Evolutionary conservation across 2,329 filamentous ascomycete species (phyloP), one percentile per base, ranked within the genome.

Genomic region (Pseudocercospora vitis): DNA sequence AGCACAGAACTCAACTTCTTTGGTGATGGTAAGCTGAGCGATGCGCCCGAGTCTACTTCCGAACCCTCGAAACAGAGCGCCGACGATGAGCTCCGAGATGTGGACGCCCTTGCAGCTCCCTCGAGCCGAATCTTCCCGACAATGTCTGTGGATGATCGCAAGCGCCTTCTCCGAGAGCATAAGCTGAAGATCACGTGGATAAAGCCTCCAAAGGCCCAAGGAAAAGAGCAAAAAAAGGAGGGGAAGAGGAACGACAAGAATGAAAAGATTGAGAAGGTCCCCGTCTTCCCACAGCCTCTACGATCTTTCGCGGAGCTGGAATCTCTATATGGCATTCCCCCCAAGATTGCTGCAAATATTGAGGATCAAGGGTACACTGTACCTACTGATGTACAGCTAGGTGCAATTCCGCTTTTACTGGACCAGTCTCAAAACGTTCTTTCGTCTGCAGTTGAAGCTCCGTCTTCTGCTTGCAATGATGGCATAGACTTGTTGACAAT

Each of bases 381-480:
- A 52, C 94, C 94, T 9, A 99, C 94, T 0, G 92, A 97, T 72
- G 91, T 99, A 9, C 94, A 99, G 70, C 82, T 97, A 71, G 91
- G 83, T 3, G 87, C 86, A 64, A 73, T 99, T 59, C 92, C 94
- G 23, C 73, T 97, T 40, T 75, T 97, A 29, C 74, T 97, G 26
- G 64, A 62, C 11, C 72, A 78, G 12, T 78, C 82, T 0, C 74
- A 78, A 57, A 74, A 60, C 26, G 58, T 71, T 52, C 81, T 81
- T 0, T 71, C 84, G 24, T 56, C 67, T 59, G 16, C 58, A 57
- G 52, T 51, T 56, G 37, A 52, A 24, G 35, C 48, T 69, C 21
- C 66, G 66, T 18, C 70, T 72, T 16, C 53, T 21, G 29, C 46
- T 16, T 23, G 33, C 35, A 19, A 28, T 45, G 18, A 29, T 3